Percentiles rank a stretch among this genome's conserved stretches.
These are phyloP conservation scores for Coniochaeta ligniaria DNA, from an alignment of 2,329 filamentous ascomycete species.

Conservation along the genomic window DNA sequence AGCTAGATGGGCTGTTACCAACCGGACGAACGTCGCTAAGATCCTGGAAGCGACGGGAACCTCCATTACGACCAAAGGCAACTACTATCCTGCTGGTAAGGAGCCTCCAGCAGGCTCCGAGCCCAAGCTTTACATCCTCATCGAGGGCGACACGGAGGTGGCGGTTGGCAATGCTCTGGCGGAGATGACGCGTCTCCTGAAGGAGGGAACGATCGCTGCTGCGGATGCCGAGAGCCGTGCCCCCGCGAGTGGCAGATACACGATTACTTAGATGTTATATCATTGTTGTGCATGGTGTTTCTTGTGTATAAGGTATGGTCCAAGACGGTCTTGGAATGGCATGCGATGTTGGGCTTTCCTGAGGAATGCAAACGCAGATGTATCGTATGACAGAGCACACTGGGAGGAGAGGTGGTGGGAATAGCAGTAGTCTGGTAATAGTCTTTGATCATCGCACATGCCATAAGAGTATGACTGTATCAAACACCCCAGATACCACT, in stretches of 20 bases:
- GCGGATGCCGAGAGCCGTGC: constrained; percentile 79
- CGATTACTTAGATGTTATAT: constrained; percentile 58
- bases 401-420: background rate
- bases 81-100: constrained; percentile 77
- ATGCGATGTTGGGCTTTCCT: background rate
- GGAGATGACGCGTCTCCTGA: constrained; percentile 80
- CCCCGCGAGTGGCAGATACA: constrained; percentile 77
- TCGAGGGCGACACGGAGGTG: constrained; percentile 93
- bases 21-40: constrained; percentile 96
- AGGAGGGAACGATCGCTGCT: constrained; percentile 84
- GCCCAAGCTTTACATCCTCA: constrained; percentile 95
- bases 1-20: constrained; percentile 96
- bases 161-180: constrained; percentile 85
- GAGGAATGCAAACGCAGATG: background rate
- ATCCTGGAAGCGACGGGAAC: constrained; percentile 92
- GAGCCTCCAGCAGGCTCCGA: constrained; percentile 67
- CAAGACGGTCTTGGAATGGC: constrained; percentile 4
- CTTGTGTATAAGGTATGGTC: background rate
- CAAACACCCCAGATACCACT: background rate
- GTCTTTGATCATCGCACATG: background rate
- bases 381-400: background rate
- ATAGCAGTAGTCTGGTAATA: background rate
- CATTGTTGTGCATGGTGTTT: background rate
- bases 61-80: constrained; percentile 96
- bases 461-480: background rate